Percentiles rank a stretch among this genome's conserved stretches.
phyloP scores from a whole-genome alignment of 306 rosid species.

The Betula pendula region DNA sequence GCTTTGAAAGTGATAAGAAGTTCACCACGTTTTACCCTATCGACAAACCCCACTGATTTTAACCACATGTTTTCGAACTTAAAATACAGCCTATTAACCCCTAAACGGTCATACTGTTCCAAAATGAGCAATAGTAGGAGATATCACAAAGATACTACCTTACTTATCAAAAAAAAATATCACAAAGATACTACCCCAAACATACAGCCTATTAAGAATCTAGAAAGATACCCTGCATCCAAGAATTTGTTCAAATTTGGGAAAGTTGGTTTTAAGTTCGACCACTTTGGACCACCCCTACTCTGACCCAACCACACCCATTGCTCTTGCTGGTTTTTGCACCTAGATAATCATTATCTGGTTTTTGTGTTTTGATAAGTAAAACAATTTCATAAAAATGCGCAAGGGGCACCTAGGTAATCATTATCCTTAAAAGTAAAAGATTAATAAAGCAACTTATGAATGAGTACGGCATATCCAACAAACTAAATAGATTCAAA shows the following conservation, averaged over 20 bases:
- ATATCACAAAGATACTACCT: not conserved
- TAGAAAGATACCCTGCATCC: not conserved
- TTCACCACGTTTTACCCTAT: too few relatives aligned
- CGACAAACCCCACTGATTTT: too few relatives aligned
- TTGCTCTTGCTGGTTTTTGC: too few relatives aligned
- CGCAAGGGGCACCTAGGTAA: too few relatives aligned
- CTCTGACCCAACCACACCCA: not conserved
- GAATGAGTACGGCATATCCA: not conserved
- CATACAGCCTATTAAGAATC: not conserved
- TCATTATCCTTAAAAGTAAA: too few relatives aligned
- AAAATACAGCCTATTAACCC: too few relatives aligned
- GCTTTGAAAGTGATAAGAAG: too few relatives aligned
- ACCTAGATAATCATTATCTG: too few relatives aligned
- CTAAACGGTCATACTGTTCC: not conserved
- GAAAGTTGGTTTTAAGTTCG: not conserved
- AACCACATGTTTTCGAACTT: too few relatives aligned
- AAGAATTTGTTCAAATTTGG: not conserved
- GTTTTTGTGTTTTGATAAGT: too few relatives aligned
- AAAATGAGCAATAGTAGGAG: not conserved
- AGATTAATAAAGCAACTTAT: not conserved
- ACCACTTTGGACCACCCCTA: not conserved
- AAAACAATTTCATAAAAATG: too few relatives aligned
- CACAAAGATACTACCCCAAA: not conserved
- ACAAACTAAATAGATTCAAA: not conserved
- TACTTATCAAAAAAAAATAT: too few relatives aligned